A percentile compares a stretch with the other conserved stretches of the same genome.
Conservation (phyloP, 257 asterid species). For the Henckelia pumila region DNA sequence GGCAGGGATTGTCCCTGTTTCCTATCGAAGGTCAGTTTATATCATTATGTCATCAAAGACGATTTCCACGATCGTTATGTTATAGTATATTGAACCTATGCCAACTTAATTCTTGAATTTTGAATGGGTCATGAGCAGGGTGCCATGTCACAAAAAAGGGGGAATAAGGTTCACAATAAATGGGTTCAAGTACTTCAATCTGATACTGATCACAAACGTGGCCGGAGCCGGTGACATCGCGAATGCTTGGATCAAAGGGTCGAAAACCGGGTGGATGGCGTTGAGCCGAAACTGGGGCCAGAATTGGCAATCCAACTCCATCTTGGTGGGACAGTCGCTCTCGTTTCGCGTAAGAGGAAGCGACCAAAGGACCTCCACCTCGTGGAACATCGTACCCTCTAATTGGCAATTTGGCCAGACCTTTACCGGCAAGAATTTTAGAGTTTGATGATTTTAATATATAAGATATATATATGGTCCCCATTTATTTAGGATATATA, state of each 20-base stretch:
- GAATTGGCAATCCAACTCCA: slow-evolving; percentile 61
- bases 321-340: slow-evolving; percentile 51
- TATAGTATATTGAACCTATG: too few species aligned
- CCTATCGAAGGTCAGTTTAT: slow-evolving; percentile 66
- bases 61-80: too few species aligned
- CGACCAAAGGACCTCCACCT: slow-evolving; percentile 56
- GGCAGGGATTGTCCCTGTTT: slow-evolving; percentile 74
- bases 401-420: slow-evolving; percentile 85
- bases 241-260: slow-evolving; percentile 60
- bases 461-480: too few species aligned
- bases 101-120: too few species aligned
- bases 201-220: slow-evolving; percentile 59
- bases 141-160: slow-evolving; percentile 57
- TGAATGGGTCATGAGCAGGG: slow-evolving; percentile 22
- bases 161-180: slow-evolving; percentile 77
- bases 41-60: too few species aligned
- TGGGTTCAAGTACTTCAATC: slow-evolving; percentile 68
- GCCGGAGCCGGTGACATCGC: slow-evolving; percentile 73
- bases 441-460: slow-evolving; percentile 20
- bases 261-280: slow-evolving; percentile 57
- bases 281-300: slow-evolving; percentile 88
- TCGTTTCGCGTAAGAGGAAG: slow-evolving; percentile 66
- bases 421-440: slow-evolving; percentile 54
- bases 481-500: too few species aligned
- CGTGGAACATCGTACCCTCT: slow-evolving; percentile 61